Conservation (phyloP, 1,284 basidiomycete genomes). For the Leucoagaricus sp. region DNA sequence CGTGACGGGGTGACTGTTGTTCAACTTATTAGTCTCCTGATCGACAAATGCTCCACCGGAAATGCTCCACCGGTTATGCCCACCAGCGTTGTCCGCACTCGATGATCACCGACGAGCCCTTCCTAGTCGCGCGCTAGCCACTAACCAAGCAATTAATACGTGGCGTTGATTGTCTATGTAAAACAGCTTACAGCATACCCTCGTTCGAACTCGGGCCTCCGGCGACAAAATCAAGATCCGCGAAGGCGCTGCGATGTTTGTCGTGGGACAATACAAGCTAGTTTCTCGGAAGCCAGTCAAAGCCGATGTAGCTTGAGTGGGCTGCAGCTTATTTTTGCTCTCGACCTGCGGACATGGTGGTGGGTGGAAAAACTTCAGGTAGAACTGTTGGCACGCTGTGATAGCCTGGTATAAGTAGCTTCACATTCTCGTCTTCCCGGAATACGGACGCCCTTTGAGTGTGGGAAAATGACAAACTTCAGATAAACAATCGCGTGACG, state of each 20-base stretch:
- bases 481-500: no score
- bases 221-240: not conserved
- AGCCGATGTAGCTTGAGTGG: not conserved
- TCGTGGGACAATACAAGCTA: not conserved
- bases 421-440: not conserved
- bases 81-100: not conserved
- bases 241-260: not conserved
- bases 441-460: no score
- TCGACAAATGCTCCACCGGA: constrained; percentile 9
- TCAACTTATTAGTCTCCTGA: constrained; percentile 12
- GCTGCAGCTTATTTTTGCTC: not conserved
- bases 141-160: not conserved
- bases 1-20: constrained; percentile 9
- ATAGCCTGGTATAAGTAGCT: no score
- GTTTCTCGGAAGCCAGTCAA: not conserved
- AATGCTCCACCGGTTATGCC: not conserved
- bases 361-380: not conserved
- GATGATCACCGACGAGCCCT: not conserved
- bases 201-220: no score
- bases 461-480: no score
- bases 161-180: no score
- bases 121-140: not conserved
- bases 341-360: not conserved
- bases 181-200: no score
- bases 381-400: not conserved